Conservation (phyloP, 2,329 filamentous ascomycete species). For the Teratosphaeria destructans region DNA sequence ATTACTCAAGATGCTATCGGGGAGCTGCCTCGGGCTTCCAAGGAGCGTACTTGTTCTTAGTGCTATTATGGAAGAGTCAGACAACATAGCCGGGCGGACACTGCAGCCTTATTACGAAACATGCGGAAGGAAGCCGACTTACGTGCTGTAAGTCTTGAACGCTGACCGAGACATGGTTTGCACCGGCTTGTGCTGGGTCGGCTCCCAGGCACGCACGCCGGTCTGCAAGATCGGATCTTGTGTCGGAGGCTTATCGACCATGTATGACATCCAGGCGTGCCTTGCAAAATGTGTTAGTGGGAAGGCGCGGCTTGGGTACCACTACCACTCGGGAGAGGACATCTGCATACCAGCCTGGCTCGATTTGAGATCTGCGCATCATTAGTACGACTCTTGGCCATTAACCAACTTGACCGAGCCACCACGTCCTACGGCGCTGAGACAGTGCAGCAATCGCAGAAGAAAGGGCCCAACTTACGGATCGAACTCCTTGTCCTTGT, state of each 20-base stretch:
- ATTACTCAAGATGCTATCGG: constrained; percentile 14
- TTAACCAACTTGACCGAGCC: not conserved
- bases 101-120: too few species aligned
- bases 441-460: not conserved
- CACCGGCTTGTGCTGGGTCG: constrained; percentile 61
- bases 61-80: constrained; percentile 21
- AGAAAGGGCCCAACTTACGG: constrained; percentile 41
- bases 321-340: too few species aligned
- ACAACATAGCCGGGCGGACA: not conserved
- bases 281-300: constrained; percentile 25
- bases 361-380: constrained; percentile 59
- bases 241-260: constrained; percentile 74
- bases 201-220: constrained; percentile 64
- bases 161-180: constrained; percentile 65
- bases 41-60: constrained; percentile 39
- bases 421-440: too few species aligned
- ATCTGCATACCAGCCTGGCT: constrained; percentile 66
- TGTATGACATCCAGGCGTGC: constrained; percentile 96
- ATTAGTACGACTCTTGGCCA: constrained; percentile 25
- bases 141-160: constrained; percentile 95
- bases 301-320: not conserved
- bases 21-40: constrained; percentile 40
- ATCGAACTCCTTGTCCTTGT: constrained; percentile 77
- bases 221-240: constrained; percentile 63
- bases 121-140: constrained; percentile 28